Percentiles rank a stretch among this genome's conserved stretches.
Evolutionary conservation across 2,329 filamentous ascomycete species (phyloP).

Genomic region (Akanthomyces dipterigenus): DNA sequence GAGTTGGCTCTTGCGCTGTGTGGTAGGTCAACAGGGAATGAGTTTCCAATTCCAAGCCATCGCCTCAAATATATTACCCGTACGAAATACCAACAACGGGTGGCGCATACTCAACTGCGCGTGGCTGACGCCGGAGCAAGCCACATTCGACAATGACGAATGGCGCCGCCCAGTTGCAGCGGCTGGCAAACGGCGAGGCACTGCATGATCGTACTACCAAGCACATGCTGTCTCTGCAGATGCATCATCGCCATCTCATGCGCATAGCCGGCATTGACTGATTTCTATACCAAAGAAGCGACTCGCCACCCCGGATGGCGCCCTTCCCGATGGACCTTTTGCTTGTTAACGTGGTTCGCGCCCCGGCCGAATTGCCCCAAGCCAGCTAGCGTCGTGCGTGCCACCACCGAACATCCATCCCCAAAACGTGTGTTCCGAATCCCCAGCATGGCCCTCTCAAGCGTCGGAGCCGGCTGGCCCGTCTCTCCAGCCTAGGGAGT

Average conservation of each 20-base stretch:
- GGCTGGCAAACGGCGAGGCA: neutral
- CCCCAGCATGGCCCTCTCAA: neutral
- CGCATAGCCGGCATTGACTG: neutral
- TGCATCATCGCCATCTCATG: neutral
- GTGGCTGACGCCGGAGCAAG: neutral
- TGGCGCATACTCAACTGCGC: neutral
- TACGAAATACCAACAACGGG: neutral
- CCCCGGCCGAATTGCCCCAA: neutral
- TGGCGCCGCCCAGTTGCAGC: neutral
- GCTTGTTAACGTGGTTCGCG: neutral
- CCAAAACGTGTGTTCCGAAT: neutral
- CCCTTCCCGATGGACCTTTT: neutral
- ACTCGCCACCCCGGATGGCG: neutral
- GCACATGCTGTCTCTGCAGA: neutral
- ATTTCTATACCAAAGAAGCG: neutral
- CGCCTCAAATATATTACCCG: neutral
- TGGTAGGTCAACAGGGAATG: too few species aligned
- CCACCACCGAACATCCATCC: neutral
- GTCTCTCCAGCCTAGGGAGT: neutral
- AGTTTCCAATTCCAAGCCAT: too few species aligned
- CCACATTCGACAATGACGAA: neutral
- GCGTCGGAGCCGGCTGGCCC: neutral
- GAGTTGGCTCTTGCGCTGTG: too few species aligned
- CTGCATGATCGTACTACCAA: neutral
- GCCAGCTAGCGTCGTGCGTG: slow-evolving; percentile 3